phyloP scores from a whole-genome alignment of 1,139 yeast species.

The Taiozyma sp. region DNA sequence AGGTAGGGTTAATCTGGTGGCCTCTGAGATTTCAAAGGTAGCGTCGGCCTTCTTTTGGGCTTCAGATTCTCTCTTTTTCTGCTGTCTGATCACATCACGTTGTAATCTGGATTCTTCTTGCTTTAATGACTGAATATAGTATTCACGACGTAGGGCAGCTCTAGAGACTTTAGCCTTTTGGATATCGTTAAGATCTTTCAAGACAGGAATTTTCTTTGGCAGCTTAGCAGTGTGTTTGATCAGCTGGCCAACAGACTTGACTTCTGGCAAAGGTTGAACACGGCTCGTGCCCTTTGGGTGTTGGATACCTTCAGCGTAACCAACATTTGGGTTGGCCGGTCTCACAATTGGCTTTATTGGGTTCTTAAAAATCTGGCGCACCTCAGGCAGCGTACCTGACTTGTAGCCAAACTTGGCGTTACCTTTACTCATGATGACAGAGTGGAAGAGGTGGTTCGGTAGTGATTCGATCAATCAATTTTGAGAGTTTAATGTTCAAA shows the following conservation, averaged over 20 bases:
- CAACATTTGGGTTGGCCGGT: conserved; percentile 49
- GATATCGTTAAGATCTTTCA: conserved; percentile 36
- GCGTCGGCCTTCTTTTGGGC: conserved; percentile 29
- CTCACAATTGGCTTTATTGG: conserved; percentile 56
- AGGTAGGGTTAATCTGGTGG: conserved; percentile 69
- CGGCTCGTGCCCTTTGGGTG: conserved; percentile 68
- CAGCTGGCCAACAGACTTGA: conserved; percentile 53
- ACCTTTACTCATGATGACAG: conserved; percentile 37
- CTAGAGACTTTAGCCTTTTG: conserved; percentile 54
- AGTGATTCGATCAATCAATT: background rate
- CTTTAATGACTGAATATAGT: conserved; percentile 61
- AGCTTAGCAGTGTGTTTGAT: conserved; percentile 47
- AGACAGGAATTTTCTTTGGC: conserved; percentile 27
- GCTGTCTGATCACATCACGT: conserved; percentile 26
- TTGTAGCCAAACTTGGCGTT: conserved; percentile 46
- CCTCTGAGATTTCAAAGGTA: conserved; percentile 35
- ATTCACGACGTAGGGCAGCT: conserved; percentile 70
- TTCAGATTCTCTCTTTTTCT: conserved; percentile 30
- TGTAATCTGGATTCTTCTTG: conserved; percentile 53
- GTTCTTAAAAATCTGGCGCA: conserved; percentile 65
- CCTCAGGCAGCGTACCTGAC: conserved; percentile 78
- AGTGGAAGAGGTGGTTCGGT: too few species aligned
- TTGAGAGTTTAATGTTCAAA: background rate
- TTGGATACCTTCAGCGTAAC: conserved; percentile 72
- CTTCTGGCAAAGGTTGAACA: conserved; percentile 47